Percentiles rank a stretch among this genome's conserved stretches.
These are phyloP conservation scores for Pittosporum tobira DNA, from an alignment of 129 eudicot species.

Conservation along the genomic window DNA sequence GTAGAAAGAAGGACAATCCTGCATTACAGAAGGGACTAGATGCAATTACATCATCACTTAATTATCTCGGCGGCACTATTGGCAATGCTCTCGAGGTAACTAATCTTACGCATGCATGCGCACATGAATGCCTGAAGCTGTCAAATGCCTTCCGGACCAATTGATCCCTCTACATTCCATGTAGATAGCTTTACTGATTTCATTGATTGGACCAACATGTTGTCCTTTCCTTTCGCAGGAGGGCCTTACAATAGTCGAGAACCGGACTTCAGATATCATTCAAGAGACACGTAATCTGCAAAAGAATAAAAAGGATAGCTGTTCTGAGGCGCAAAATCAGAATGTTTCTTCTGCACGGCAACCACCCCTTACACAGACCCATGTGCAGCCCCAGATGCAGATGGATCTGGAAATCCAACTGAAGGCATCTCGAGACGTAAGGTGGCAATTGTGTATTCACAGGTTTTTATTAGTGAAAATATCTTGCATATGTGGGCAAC, in stretches of 20 bases:
- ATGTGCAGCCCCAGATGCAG: slow-evolving; percentile 32
- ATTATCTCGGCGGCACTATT: slow-evolving; percentile 65
- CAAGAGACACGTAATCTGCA: slow-evolving; percentile 76
- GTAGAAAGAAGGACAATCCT: slow-evolving; percentile 53
- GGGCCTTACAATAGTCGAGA: slow-evolving; percentile 74
- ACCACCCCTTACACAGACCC: slow-evolving; percentile 24
- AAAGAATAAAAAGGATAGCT: slow-evolving; percentile 42
- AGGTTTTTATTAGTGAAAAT: slow-evolving; percentile 18
- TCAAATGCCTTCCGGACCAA: not conserved
- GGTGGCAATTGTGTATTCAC: slow-evolving; percentile 65
- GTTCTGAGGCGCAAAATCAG: slow-evolving; percentile 30
- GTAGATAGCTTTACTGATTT: not conserved
- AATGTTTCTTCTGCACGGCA: slow-evolving; percentile 22
- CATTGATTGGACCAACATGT: not conserved
- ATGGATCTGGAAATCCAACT: slow-evolving; percentile 68
- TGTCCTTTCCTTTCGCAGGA: slow-evolving; percentile 39
- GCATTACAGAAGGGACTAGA: slow-evolving; percentile 61
- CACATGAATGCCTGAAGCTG: not conserved
- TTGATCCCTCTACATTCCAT: not conserved
- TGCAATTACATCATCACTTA: slow-evolving; percentile 68
- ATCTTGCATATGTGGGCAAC: slow-evolving; percentile 7
- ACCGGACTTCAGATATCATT: slow-evolving; percentile 80
- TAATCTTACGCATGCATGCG: not conserved
- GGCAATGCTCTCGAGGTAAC: slow-evolving; percentile 89
- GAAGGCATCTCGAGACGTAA: slow-evolving; percentile 99